A percentile compares a stretch with the other conserved stretches of the same genome.
Evolutionary conservation across 2,329 filamentous ascomycete species (phyloP).

Genomic region (Claviceps pazoutovae): DNA sequence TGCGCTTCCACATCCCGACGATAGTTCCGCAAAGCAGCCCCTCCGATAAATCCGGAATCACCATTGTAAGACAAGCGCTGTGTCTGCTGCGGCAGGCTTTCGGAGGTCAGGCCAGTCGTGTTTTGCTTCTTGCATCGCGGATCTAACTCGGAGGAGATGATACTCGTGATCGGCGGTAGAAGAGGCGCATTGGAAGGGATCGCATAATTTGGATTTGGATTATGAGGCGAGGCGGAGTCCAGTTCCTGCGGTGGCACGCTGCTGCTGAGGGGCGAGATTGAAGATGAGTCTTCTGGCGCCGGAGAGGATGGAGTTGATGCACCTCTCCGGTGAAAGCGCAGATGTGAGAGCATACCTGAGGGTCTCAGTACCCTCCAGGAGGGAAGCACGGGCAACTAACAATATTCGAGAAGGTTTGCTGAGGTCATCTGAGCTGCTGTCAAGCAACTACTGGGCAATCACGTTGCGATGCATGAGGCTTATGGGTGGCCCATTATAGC

Average conservation of each 20-base stretch:
- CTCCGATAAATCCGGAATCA: constrained; percentile 39
- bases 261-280: constrained; percentile 23
- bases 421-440: background rate
- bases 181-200: constrained; percentile 27
- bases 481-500: background rate
- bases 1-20: constrained; percentile 22
- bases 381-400: background rate
- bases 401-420: background rate
- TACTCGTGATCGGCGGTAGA: constrained; percentile 36
- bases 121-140: constrained; percentile 10
- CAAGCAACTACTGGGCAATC: background rate
- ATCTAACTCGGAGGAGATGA: constrained; percentile 28
- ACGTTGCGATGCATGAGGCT: constrained; percentile 1
- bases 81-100: constrained; percentile 13
- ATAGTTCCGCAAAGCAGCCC: constrained; percentile 38
- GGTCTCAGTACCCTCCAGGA: background rate
- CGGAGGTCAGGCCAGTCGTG: constrained; percentile 8
- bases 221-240: constrained; percentile 23
- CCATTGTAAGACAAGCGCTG: constrained; percentile 21
- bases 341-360: constrained; percentile 33
- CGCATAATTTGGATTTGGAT: constrained; percentile 21
- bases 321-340: constrained; percentile 44
- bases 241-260: constrained; percentile 28
- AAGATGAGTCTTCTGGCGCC: constrained; percentile 29
- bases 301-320: constrained; percentile 43